A percentile compares a stretch with the other conserved stretches of the same genome.
These are phyloP conservation scores for Dioszegia aurantiaca DNA, from an alignment of 768 basidiomycete genomes.

Conservation along the genomic window DNA sequence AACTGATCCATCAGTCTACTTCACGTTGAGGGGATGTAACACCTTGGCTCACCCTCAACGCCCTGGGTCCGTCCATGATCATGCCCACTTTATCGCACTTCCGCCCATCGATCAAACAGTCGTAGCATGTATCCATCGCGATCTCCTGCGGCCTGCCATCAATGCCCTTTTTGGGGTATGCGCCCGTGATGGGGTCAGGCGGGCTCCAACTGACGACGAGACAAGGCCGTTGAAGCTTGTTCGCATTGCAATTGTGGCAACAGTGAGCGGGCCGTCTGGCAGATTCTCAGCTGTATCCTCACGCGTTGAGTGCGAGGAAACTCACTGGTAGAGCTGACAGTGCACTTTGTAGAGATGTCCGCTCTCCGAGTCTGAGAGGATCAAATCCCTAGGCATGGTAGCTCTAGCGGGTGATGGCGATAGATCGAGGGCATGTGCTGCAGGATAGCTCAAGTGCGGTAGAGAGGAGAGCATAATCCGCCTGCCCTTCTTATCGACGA, in stretches of 20 bases:
- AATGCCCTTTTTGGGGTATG: not conserved
- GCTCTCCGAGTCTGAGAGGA: not conserved
- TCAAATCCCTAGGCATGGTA: not conserved
- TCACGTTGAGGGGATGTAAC: not conserved
- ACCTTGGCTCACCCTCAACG: not conserved
- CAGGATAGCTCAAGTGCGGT: not conserved
- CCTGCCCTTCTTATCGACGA: not conserved
- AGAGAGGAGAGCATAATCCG: not conserved
- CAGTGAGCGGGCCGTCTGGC: not conserved
- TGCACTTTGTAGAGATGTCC: not conserved
- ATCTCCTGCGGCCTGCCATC: not conserved
- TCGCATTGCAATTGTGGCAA: not conserved
- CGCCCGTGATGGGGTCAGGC: not conserved
- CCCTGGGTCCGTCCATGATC: constrained; percentile 2
- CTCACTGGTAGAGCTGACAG: constrained; percentile 2
- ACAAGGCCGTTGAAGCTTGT: not conserved
- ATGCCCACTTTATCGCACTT: constrained; percentile 4
- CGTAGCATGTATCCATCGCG: constrained; percentile 4
- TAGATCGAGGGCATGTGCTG: not conserved
- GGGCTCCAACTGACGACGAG: not conserved
- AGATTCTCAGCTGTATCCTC: no score
- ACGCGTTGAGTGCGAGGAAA: no score
- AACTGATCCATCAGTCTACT: not conserved
- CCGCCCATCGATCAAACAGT: constrained; percentile 6
- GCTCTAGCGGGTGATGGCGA: not conserved